Evolutionary conservation across 2,329 filamentous ascomycete species (phyloP), one percentile per base, ranked within the genome.

Genomic region (Paramyrothecium roridum): DNA sequence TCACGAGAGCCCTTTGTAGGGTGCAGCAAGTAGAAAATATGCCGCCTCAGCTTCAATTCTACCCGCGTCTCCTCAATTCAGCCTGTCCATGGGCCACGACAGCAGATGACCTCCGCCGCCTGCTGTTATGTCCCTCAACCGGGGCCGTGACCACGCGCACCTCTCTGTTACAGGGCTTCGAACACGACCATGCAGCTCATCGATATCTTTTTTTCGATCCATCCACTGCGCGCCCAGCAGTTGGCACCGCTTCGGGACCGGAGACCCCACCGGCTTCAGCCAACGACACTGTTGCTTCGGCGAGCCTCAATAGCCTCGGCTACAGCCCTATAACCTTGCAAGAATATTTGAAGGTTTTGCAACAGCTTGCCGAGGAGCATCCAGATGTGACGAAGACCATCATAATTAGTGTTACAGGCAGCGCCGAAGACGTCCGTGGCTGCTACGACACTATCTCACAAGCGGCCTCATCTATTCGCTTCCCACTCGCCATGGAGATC

Each of bases 121-220:
- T 93, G 8, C 89, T 89, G 65, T 67, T 74, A 30, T 85, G 78
- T 51, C 75, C 81, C 0, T 74, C 82, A 53, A 91, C 86, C 0
- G 90, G 90, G 56, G 89, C 88, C 16, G 82, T 93, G 33, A 93
- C 90, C 1, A 90, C 85, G 2, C 80, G 90, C 13, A 93, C 90
- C 1, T 84, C 84, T 3, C 78, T 90, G 7, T 69, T 89, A 17
- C 59, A 75, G 10, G 87, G 86, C 45, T 93, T 91, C 66, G 66
- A 75, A 1, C 86, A 92, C 66, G 74, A 89, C 60, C 69, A 80
- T 2, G 61, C 65, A 0, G 68, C 80, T 1, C 87, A 93, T 66
- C 86, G 87, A 65, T 88, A 85, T 59, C 73, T 80, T 2, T 88
- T 91, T 68, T 89, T 89, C 69, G 74, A 84, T 50, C 70, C 80